Conservation (phyloP, 140 eudicot genomes). For the Cichorium intybus region DNA sequence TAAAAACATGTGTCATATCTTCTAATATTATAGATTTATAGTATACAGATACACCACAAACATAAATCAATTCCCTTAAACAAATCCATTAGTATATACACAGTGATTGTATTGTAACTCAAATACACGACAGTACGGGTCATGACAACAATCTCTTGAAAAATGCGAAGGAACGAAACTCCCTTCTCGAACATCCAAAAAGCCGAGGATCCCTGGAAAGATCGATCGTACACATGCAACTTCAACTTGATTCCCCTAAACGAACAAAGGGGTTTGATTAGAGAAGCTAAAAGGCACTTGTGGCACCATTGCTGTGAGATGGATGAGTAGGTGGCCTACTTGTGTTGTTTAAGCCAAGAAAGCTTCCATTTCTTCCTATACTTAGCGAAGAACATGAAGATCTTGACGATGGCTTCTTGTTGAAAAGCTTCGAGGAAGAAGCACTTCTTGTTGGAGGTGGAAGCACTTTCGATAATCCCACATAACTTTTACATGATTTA, state of each 20-base stretch:
- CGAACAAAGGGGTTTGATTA: constrained; percentile 46
- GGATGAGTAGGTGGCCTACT: constrained; percentile 52
- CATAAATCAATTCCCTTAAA: constrained; percentile 8
- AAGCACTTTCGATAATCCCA: constrained; percentile 23
- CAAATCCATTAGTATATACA: constrained; percentile 31
- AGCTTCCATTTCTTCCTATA: background rate
- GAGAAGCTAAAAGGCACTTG: constrained; percentile 22
- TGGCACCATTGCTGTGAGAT: constrained; percentile 36
- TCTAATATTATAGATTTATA: background rate
- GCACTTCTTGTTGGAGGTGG: constrained; percentile 28
- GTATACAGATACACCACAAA: background rate
- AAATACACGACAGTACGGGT: constrained; percentile 9
- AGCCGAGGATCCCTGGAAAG: background rate
- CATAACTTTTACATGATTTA: constrained; percentile 63
- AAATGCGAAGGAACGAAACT: background rate
- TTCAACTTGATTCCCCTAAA: constrained; percentile 15
- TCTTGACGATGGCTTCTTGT: constrained; percentile 35
- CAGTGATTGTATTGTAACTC: constrained; percentile 24
- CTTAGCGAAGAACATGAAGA: constrained; percentile 40
- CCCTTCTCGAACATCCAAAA: constrained; percentile 14
- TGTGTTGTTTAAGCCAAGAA: constrained; percentile 4
- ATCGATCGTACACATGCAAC: background rate
- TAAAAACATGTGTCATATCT: background rate
- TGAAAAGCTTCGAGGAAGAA: constrained; percentile 43
- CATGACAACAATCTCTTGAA: constrained; percentile 10